Percentiles rank a stretch among this genome's conserved stretches.
Evolutionary conservation across 257 asterid species (phyloP).

Genomic region (Solanum corneliomulleri): DNA sequence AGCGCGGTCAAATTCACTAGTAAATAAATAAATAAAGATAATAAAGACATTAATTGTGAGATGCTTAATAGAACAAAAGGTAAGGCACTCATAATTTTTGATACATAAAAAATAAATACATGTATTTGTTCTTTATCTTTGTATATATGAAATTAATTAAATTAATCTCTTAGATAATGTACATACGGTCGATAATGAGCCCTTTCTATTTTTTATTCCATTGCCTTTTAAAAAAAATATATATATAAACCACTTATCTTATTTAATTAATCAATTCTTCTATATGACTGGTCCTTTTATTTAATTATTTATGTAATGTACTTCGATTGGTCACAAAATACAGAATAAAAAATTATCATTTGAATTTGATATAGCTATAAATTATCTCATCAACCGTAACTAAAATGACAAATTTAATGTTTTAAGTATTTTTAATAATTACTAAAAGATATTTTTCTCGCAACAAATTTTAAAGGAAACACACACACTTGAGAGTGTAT

Average conservation of each 20-base stretch:
- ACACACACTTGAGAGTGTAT: accelerated
- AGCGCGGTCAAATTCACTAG: too few relatives aligned
- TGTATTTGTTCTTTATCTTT: background rate
- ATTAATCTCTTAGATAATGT: background rate
- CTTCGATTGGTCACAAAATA: background rate
- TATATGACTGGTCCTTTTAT: too few relatives aligned
- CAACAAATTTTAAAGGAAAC: background rate
- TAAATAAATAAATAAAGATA: background rate
- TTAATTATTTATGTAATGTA: background rate
- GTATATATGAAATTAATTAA: background rate
- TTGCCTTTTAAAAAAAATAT: background rate
- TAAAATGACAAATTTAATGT: background rate
- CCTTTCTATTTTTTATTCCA: background rate
- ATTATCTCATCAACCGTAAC: background rate
- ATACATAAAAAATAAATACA: background rate
- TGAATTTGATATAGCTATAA: background rate
- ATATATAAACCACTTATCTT: background rate
- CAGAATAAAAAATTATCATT: background rate
- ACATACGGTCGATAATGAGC: background rate
- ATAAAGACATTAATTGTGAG: background rate
- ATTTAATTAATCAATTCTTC: background rate
- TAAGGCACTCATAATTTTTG: background rate
- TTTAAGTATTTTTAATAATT: background rate
- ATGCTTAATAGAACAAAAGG: background rate
- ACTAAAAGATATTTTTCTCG: background rate